Base-by-base conservation (phyloP, 2,329 filamentous ascomycete genomes). In the Neonectria ditissima region DNA sequence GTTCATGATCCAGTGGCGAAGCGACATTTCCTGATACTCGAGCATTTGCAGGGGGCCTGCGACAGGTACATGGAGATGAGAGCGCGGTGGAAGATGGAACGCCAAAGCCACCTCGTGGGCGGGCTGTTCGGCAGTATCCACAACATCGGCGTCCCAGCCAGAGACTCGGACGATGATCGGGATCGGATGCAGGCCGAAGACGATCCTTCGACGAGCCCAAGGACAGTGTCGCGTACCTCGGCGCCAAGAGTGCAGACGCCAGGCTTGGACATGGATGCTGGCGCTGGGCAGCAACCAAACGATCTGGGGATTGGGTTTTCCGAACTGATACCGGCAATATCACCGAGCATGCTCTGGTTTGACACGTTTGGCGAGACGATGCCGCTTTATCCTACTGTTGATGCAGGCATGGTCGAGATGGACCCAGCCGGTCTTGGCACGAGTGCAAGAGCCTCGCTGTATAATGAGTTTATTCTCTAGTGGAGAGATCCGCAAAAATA, bases 331-430 rank as follows among this genome's bases (percentile, higher is more conserved):
- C 59, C 71, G 2, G 67, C 68, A 0, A 73, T 73, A 9, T 73
- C 71, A 1, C 71, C 71, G 2, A 73, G 71, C 14, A 65, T 73
- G 63, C 64, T 73, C 16, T 73, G 70, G 71, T 73, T 73, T 18
- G 71, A 73, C 24, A 66, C 71, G 5, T 73, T 73, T 47, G 71
- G 69, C 1, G 69, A 70, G n/a, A 70, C 69, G 1, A 72, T 73
- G 62, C 72, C 71, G 10, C 24, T 73, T 1, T 73, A 73, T 28
- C 70, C 71, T 0, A 73, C 72, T 2, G 69, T 73, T 1, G 71
- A 73, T 16, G 71, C 69, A 2, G 66, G 72, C 11, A 63, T 70
- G 30, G 57, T 67, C 14, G 66, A 65, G n/a, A 59, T 63, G 60
- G 47, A 63, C 20, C 30, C 28, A 8, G 14, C 39, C 8, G 48